Evolutionary conservation across 805 yeast species (phyloP).

Genomic region (Lachancea meyersii): DNA sequence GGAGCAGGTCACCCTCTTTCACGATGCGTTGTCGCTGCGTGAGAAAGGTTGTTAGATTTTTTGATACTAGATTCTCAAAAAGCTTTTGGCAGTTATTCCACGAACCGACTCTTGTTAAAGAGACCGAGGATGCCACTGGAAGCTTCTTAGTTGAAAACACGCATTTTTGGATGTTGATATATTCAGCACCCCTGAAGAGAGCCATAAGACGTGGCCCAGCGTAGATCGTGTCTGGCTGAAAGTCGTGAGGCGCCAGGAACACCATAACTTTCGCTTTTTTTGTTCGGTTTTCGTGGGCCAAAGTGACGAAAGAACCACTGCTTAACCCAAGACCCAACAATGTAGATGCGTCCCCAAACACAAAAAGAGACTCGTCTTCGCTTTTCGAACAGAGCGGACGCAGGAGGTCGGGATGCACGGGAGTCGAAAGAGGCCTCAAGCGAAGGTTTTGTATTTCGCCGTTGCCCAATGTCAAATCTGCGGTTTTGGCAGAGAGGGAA

Average conservation of each 20-base stretch:
- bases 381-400: constrained; percentile 15
- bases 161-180: constrained; percentile 11
- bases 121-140: constrained; percentile 21
- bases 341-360: constrained; percentile 18
- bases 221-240: constrained; percentile 13
- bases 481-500: background rate
- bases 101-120: constrained; percentile 25
- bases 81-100: constrained; percentile 26
- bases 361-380: constrained; percentile 28
- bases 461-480: constrained; percentile 5
- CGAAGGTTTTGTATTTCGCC: constrained; percentile 1
- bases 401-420: background rate
- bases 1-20: constrained; percentile 59
- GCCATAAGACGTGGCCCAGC: constrained; percentile 24
- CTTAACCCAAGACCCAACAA: constrained; percentile 18
- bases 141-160: constrained; percentile 6
- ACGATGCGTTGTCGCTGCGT: constrained; percentile 54
- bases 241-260: constrained; percentile 20
- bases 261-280: constrained; percentile 20
- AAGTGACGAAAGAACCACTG: constrained; percentile 21
- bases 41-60: constrained; percentile 57
- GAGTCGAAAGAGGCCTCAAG: constrained; percentile 12
- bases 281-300: constrained; percentile 7
- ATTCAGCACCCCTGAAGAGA: constrained; percentile 11
- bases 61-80: constrained; percentile 37